Evolutionary conservation across 2,329 filamentous ascomycete genomes (phyloP), one percentile per base, ranked within the genome.

Genomic region (Calonectria fujianensis): DNA sequence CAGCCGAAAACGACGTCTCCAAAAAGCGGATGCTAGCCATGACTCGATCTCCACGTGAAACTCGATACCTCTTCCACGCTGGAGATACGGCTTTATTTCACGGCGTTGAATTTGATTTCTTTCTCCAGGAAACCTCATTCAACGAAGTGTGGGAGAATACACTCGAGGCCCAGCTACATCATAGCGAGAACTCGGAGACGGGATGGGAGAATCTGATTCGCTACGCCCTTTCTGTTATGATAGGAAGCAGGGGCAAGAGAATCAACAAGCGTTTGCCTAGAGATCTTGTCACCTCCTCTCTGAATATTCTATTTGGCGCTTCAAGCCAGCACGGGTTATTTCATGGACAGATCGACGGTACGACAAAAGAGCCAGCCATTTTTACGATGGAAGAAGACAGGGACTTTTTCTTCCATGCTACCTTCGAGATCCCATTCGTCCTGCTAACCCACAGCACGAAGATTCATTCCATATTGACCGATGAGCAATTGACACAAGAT

Each of bases 111-210:
- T 13, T 29, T 2, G 24, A 63, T 11, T 63, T 63, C 24, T 63
- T 63, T 14, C 57, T 63, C 8, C 24, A 10, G 1, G 24, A 63
- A 20, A 63, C 57, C 1, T 31, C 57, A 29, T 41, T 41, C 10
- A 63, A 63, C 24, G 57, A 63, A 20, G 57, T 63, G 4, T 63
- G 57, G 57, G 57, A 63, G 5, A 63, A 63, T 29, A 63, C 57
- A 5, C 35, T 63, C 1, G 35, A 63, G 6, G 57, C 57, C 27
- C 37, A 63, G 16, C 3, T 63, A 2, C 32, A 63, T 27, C 57
- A 63, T 8, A 63, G 37, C 9, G 57, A 63, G 35, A 63, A 63
- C 24, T 63, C 35, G 3, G 57, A 63, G 24, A 63, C 57, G 7
- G 57, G 57, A 4, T 63, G 57, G 57, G 57, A 41, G 4, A 63